phyloP scores from a whole-genome alignment of 139 green algal species.

The Coccomyxa sp. region DNA sequence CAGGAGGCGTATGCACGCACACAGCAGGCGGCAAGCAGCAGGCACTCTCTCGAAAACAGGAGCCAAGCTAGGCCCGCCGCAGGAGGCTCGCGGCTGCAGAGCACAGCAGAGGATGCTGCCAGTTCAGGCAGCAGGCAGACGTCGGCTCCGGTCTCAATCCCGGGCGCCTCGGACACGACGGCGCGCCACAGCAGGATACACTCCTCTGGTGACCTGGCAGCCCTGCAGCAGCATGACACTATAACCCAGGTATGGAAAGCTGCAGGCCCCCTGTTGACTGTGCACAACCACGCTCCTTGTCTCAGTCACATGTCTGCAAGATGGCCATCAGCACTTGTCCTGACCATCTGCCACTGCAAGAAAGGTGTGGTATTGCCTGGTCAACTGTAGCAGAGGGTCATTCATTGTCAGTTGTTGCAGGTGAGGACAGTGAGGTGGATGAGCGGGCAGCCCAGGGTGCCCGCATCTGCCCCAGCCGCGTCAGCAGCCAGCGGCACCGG shows the following conservation, averaged over 20 bases:
- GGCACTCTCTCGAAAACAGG: too few species aligned
- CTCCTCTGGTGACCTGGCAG: neutral
- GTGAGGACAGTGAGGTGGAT: neutral
- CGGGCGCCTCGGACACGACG: neutral
- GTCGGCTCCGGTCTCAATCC: neutral
- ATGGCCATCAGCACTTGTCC: too few species aligned
- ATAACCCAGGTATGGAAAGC: too few species aligned
- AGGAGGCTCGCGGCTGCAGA: too few species aligned
- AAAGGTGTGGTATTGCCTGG: neutral
- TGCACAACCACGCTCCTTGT: too few species aligned
- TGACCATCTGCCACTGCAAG: too few species aligned
- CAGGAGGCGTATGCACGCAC: too few species aligned
- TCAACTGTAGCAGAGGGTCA: neutral
- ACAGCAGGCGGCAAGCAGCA: too few species aligned
- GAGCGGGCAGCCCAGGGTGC: neutral
- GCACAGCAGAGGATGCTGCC: too few species aligned
- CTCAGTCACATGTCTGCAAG: too few species aligned
- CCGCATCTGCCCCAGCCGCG: constrained; percentile 2
- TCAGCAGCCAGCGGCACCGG: neutral
- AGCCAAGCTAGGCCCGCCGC: too few species aligned
- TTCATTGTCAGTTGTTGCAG: neutral
- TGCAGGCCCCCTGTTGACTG: too few species aligned
- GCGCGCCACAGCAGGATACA: neutral
- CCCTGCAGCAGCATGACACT: neutral
- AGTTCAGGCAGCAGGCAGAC: neutral